Percentiles rank a stretch among this genome's conserved stretches.
Evolutionary conservation across 2,329 filamentous ascomycete genomes (phyloP).

Genomic region (Sporothrix phasma): DNA sequence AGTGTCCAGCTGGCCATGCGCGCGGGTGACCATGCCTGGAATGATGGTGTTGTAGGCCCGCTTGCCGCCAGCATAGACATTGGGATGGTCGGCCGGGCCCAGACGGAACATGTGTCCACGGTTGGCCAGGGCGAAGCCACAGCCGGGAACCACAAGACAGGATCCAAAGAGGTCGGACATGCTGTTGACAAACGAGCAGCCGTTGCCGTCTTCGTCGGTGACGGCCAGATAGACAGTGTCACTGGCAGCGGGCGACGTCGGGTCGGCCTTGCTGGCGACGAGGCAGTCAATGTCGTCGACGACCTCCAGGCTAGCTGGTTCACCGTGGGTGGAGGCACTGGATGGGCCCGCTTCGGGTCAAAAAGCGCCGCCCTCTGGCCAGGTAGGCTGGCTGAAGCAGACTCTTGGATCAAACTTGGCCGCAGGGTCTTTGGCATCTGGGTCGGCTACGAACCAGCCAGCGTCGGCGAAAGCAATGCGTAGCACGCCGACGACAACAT

Average conservation of each 20-base stretch:
- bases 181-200: conserved; percentile 89
- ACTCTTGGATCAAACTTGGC: background rate
- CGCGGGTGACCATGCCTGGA: conserved; percentile 73
- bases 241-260: conserved; percentile 41
- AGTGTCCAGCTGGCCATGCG: conserved; percentile 26
- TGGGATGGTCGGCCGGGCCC: conserved; percentile 55
- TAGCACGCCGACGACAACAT: conserved; percentile 77
- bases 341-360: conserved; percentile 50
- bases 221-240: conserved; percentile 92
- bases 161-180: conserved; percentile 84
- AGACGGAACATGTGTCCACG: conserved; percentile 79
- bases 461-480: conserved; percentile 84
- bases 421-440: conserved; percentile 33
- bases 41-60: conserved; percentile 96
- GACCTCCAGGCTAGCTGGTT: background rate
- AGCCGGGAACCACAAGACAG: conserved; percentile 70
- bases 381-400: conserved; percentile 65
- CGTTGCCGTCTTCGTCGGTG: conserved; percentile 73
- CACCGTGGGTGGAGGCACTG: conserved; percentile 37
- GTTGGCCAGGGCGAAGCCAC: conserved; percentile 87
- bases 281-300: background rate
- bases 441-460: conserved; percentile 80
- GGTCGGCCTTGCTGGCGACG: background rate
- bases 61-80: conserved; percentile 68
- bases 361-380: conserved; percentile 53